Evolutionary conservation across 257 asterid genomes (phyloP), one percentile per base, ranked within the genome.

Genomic region (Perilla frutescens): DNA sequence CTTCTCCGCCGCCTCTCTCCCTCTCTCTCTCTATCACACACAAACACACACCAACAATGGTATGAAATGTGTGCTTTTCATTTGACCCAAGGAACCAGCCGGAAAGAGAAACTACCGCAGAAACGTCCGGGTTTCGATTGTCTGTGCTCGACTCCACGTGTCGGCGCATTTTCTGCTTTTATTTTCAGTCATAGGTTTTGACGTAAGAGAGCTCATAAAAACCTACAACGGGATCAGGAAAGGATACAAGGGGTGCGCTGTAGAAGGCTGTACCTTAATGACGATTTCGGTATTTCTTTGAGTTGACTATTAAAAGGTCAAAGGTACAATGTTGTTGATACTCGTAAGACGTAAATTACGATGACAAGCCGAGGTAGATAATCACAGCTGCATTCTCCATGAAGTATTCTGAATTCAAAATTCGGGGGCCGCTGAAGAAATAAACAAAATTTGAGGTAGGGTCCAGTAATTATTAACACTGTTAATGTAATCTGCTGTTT

Each of bases 71-170:
- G 81, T 45, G 81, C 44, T 61, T 76, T 40, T 74, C 73, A 47
- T 79, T 81, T 79, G 84, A 83, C 87, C 83, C 81, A 73, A 71
- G 56, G 71, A 76, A 73, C 31, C 81, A 75, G 81, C 79, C 81
- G 81, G 83, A 71, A 58, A 68, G 73, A 53, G 84, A 73, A 71
- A 68, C 79, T 41, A 77, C 49, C 45, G 66, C 59, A 62, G 53
- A 76, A 74, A 82, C 81, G 86, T 85, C 90, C 87, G 87, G 86
- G 85, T 80, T 78, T 13, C 12, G 80, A 76, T 85, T 66, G 34
- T 55, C 87, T 85, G 86, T 69, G 71, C 62, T 45, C 79, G 61
- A 49, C 73, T 60, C 77, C 76, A 81, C 80, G 72, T 75, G 76
- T 63, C 77, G 71, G 41, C 31, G n/a, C 44, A 57, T n/a, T 68